phyloP scores from a whole-genome alignment of 352 stramenopile genomes.

The Phytophthora pisi region DNA sequence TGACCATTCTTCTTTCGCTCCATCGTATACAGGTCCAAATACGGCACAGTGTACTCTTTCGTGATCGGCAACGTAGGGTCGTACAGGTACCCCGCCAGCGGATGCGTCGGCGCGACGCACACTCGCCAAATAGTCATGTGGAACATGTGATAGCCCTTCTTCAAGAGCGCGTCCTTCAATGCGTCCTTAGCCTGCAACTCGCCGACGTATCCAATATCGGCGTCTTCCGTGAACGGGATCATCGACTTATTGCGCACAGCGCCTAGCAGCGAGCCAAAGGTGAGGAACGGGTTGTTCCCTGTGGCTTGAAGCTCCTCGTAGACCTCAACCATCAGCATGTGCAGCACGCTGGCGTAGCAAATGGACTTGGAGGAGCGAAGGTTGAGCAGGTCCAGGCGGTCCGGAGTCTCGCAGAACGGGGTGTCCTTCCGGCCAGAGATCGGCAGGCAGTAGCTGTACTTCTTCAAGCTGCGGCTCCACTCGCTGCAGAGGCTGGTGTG shows the following conservation, averaged over 20 bases:
- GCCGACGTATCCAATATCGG: slow-evolving; percentile 46
- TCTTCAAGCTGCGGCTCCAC: background rate
- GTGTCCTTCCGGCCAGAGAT: slow-evolving; percentile 46
- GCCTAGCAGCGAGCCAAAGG: slow-evolving; percentile 50
- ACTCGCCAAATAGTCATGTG: slow-evolving; percentile 35
- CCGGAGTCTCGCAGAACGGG: slow-evolving; percentile 38
- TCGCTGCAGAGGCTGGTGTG: slow-evolving; percentile 22
- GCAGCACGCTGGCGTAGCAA: slow-evolving; percentile 52
- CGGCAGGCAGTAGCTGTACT: slow-evolving; percentile 44
- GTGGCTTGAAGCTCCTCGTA: slow-evolving; percentile 45
- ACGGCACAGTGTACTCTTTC: slow-evolving; percentile 22
- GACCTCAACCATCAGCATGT: slow-evolving; percentile 56
- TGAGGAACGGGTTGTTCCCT: slow-evolving; percentile 31
- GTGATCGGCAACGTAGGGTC: slow-evolving; percentile 23
- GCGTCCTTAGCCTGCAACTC: slow-evolving; percentile 6
- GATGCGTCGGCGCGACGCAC: slow-evolving; percentile 42
- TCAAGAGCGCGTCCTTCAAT: slow-evolving; percentile 21
- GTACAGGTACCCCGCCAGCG: slow-evolving; percentile 41
- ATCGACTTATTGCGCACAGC: slow-evolving; percentile 43
- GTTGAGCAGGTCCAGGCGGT: slow-evolving; percentile 51
- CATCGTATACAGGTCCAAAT: slow-evolving; percentile 43
- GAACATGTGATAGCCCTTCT: slow-evolving; percentile 55
- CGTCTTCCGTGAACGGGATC: slow-evolving; percentile 57
- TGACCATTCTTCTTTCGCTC: background rate
- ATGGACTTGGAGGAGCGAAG: slow-evolving; percentile 22